Evolutionary conservation across 1,139 yeast genomes (phyloP), one percentile per base, ranked within the genome.

Genomic region (Pichia sp.): DNA sequence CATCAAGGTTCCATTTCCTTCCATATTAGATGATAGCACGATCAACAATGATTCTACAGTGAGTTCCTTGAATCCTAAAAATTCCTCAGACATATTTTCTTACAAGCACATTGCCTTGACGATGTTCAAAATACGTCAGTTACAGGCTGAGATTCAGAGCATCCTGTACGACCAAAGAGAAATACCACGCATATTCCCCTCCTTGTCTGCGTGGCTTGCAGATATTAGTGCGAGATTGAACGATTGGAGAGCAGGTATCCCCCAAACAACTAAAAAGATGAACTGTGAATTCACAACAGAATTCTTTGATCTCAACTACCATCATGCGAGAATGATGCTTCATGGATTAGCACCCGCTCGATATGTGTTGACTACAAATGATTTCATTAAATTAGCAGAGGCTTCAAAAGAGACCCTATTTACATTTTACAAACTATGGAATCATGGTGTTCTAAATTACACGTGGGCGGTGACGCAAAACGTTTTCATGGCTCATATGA

Each of bases 391-490:
- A 48, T 81, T 88, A n/a, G 78, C 80, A 17, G 81, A 79, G 33
- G 80, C 92, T 0, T 81, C 95, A 1, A 80, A 79, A 61, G 84
- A 84, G 48, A 78, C 89, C 45, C 84, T 90, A 54, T 73, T 76
- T 48, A 78, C 83, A 46, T 91, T 88, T 67, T 73, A 78, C 49
- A 80, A 78, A 51, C 72, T 90, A 46, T 80, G 80, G 60, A 70
- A 73, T 24, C 76, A 76, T 38, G 81, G 80, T 61, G 75, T 81
- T 49, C 78, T 90, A 58, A 90, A 90, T 67, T 91, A 87, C 70
- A 89, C 97, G 0, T 91, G 97, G 97, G 93, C 92, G 0, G 95
- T 95, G 0, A 93, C 90, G 1, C 95, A 90, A 67, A 90, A 89
- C 67, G 73, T 89, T 54, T 89, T 89, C 66, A 85, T 87, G 86